A percentile compares a stretch with the other conserved stretches of the same genome.
Evolutionary conservation across 371 early-diverging fungal genomes (phyloP).

Genomic region (Mucor velutinosus): DNA sequence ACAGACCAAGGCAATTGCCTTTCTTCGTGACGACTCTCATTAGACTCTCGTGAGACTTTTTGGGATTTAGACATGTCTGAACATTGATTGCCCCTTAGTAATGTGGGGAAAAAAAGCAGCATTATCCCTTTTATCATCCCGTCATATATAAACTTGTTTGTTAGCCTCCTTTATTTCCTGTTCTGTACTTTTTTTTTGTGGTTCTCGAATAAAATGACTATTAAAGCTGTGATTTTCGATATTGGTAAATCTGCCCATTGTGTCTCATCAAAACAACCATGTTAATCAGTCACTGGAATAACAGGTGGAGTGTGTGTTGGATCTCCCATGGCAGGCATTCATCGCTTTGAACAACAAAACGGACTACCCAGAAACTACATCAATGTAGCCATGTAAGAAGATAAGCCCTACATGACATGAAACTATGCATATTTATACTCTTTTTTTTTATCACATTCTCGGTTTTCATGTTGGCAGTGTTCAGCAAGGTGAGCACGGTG

Average conservation of each 20-base stretch:
- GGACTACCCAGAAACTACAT: constrained; percentile 80
- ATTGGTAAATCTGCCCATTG: constrained; percentile 10
- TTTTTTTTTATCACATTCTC: constrained; percentile 1
- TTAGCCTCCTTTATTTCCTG: background rate
- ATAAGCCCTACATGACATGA: background rate
- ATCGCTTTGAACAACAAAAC: constrained; percentile 63
- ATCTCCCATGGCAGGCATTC: constrained; percentile 81
- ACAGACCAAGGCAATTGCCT: background rate
- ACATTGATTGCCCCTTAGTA: background rate
- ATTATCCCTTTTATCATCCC: background rate
- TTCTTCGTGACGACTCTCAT: background rate
- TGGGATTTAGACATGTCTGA: background rate
- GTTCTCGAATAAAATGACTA: constrained; percentile 6
- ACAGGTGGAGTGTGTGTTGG: constrained; percentile 82
- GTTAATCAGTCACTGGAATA: background rate
- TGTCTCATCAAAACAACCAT: background rate
- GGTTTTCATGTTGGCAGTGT: constrained; percentile 32
- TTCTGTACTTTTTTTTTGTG: background rate
- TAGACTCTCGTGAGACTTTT: background rate
- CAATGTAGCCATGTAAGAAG: constrained; percentile 75
- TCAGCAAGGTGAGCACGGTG: constrained; percentile 59
- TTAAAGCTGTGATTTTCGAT: constrained; percentile 26
- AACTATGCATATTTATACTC: background rate
- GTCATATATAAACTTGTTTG: background rate
- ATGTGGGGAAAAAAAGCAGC: background rate